These are phyloP conservation scores for Dipodascus geniculatus DNA, from an alignment of 805 yeast species.

Conservation along the genomic window DNA sequence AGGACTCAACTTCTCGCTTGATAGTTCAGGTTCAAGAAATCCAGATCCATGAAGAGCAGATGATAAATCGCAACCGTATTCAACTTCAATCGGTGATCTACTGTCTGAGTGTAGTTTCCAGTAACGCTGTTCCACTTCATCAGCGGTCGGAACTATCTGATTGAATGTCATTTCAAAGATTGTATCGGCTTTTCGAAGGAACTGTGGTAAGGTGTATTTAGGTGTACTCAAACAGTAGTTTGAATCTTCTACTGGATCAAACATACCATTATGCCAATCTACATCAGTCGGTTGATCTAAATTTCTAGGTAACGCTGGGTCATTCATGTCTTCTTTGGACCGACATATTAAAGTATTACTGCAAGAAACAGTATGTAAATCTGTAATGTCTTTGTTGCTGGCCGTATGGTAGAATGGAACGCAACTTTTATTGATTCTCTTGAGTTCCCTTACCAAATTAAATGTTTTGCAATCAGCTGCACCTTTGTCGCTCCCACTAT, in stretches of 20 bases:
- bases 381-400: neutral
- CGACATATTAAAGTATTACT: neutral
- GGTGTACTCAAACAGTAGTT: neutral
- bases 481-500: neutral
- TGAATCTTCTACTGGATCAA: neutral
- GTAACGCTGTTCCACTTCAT: conserved; percentile 45
- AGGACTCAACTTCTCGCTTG: conserved; percentile 26
- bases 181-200: conserved; percentile 42
- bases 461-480: neutral
- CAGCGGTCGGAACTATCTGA: neutral
- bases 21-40: conserved; percentile 58
- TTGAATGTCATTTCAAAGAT: conserved; percentile 21
- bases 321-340: neutral
- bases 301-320: neutral
- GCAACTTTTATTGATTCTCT: neutral
- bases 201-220: conserved; percentile 40
- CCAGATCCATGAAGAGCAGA: conserved; percentile 57
- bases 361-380: neutral
- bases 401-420: neutral
- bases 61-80: conserved; percentile 81
- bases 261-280: conserved; percentile 32
- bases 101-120: conserved; percentile 44
- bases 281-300: conserved; percentile 7
- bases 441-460: neutral
- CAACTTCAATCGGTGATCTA: conserved; percentile 43